These are phyloP conservation scores for Tolypocladium paradoxum DNA, from an alignment of 2,329 filamentous ascomycete genomes.

Conservation along the genomic window DNA sequence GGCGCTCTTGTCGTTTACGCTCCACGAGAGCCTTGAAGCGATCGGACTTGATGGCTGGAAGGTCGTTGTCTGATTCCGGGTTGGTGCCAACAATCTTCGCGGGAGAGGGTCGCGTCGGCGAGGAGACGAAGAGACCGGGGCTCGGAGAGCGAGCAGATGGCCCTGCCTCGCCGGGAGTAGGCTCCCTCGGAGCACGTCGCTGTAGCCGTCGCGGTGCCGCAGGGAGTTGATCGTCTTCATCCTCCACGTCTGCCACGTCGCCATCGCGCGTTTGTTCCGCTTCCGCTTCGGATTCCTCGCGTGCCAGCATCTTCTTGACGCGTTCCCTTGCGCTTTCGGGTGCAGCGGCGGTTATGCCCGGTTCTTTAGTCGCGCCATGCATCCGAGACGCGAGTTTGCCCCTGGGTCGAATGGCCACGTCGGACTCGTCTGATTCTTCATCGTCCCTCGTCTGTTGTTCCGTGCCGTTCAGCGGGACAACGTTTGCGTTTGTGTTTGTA, in stretches of 20 bases:
- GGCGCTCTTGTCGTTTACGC: constrained; percentile 60
- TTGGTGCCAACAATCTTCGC: constrained; percentile 19
- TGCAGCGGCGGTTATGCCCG: constrained; percentile 6
- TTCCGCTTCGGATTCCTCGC: constrained; percentile 12
- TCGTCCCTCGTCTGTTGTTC: constrained; percentile 16
- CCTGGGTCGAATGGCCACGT: constrained; percentile 36
- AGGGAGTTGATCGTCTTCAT: constrained; percentile 30
- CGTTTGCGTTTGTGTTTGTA: neutral
- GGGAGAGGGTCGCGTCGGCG: constrained; percentile 29
- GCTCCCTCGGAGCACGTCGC: constrained; percentile 22
- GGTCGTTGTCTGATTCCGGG: constrained; percentile 33
- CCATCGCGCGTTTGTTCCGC: constrained; percentile 16
- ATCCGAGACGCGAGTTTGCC: constrained; percentile 57
- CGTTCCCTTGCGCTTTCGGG: constrained; percentile 28
- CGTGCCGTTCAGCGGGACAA: neutral
- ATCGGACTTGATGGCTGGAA: constrained; percentile 38
- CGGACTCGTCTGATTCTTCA: constrained; percentile 32
- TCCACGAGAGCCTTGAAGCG: constrained; percentile 64
- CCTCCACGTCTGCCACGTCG: constrained; percentile 19
- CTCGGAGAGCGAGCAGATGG: constrained; percentile 15
- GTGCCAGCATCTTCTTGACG: constrained; percentile 31
- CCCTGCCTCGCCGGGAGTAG: constrained; percentile 14
- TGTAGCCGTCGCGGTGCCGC: constrained; percentile 29
- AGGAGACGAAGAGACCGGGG: constrained; percentile 46
- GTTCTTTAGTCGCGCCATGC: constrained; percentile 25